A percentile compares a stretch with the other conserved stretches of the same genome.
These are phyloP conservation scores for Saccharomyces kudriavzevii DNA, from an alignment of 805 yeast genomes.

Conservation along the genomic window DNA sequence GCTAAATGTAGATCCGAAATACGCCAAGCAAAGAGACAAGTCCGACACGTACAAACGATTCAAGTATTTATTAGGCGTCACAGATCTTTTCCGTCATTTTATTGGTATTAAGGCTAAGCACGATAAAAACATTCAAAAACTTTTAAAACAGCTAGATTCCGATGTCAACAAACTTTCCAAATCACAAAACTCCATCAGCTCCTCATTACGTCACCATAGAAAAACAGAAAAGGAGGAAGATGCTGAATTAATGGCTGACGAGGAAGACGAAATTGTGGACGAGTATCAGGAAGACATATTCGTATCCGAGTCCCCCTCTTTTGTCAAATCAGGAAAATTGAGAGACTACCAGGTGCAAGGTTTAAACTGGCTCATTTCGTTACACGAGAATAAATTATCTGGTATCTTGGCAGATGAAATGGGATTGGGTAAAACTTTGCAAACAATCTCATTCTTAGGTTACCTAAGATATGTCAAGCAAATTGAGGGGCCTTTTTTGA, in stretches of 20 bases:
- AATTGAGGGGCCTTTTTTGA: constrained; percentile 82
- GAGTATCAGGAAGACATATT: constrained; percentile 48
- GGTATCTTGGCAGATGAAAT: constrained; percentile 97
- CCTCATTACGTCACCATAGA: constrained; percentile 46
- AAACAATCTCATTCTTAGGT: constrained; percentile 87
- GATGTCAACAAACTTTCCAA: constrained; percentile 34
- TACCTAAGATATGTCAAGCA: constrained; percentile 70
- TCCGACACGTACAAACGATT: constrained; percentile 73
- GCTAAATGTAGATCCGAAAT: constrained; percentile 46
- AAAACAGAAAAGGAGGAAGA: constrained; percentile 95
- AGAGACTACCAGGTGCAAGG: constrained; percentile 95
- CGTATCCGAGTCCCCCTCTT: constrained; percentile 81
- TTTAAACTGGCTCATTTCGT: constrained; percentile 83
- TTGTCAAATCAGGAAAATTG: constrained; percentile 58
- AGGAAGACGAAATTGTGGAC: constrained; percentile 47
- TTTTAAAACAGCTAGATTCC: constrained; percentile 47
- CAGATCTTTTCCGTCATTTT: constrained; percentile 82
- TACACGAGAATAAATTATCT: constrained; percentile 79
- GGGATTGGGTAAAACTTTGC: constrained; percentile 96
- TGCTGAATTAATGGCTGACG: constrained; percentile 80
- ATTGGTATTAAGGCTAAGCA: constrained; percentile 73
- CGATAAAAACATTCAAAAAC: constrained; percentile 60
- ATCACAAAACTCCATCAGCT: constrained; percentile 18
- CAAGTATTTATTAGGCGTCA: constrained; percentile 69
- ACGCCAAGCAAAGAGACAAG: constrained; percentile 45